phyloP scores from a whole-genome alignment of 148 eudicot genomes.

The Arctostaphylos glauca region DNA sequence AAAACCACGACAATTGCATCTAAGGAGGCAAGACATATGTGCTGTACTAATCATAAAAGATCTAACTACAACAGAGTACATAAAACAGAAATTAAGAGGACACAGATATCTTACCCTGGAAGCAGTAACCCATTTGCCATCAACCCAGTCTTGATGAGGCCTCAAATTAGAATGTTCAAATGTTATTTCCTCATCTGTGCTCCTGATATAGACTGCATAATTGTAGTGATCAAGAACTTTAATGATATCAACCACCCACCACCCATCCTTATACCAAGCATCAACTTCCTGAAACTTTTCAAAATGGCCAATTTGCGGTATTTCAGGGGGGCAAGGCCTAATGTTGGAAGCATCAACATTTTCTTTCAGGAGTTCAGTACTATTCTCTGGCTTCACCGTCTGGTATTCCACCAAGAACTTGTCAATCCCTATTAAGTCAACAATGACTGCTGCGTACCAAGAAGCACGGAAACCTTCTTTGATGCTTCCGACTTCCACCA shows the following conservation, averaged over 20 bases:
- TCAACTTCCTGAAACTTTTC: slow-evolving; percentile 49
- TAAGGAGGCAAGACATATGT: background rate
- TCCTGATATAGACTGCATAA: slow-evolving; percentile 42
- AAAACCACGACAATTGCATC: background rate
- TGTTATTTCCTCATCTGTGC: slow-evolving; percentile 37
- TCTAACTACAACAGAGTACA: background rate
- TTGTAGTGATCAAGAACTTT: slow-evolving; percentile 33
- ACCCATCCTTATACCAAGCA: slow-evolving; percentile 54
- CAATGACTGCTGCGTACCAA: slow-evolving; percentile 46
- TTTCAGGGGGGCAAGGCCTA: slow-evolving; percentile 54
- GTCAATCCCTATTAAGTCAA: slow-evolving; percentile 27
- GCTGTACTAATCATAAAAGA: background rate
- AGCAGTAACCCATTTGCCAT: slow-evolving; percentile 44
- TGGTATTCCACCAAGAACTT: slow-evolving; percentile 48
- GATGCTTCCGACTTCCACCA: slow-evolving; percentile 48
- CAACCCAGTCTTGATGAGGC: slow-evolving; percentile 59
- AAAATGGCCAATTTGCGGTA: slow-evolving; percentile 23
- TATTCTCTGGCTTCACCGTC: slow-evolving; percentile 37
- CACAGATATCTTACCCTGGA: slow-evolving; percentile 29
- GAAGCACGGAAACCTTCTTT: slow-evolving; percentile 47
- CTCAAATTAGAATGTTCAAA: slow-evolving; percentile 47
- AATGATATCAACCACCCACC: slow-evolving; percentile 51
- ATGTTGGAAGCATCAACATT: slow-evolving; percentile 28
- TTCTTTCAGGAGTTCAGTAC: slow-evolving; percentile 27
- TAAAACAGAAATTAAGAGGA: background rate